Evolutionary conservation across 2,329 filamentous ascomycete species (phyloP).

Genomic region (Fusarium humuli): DNA sequence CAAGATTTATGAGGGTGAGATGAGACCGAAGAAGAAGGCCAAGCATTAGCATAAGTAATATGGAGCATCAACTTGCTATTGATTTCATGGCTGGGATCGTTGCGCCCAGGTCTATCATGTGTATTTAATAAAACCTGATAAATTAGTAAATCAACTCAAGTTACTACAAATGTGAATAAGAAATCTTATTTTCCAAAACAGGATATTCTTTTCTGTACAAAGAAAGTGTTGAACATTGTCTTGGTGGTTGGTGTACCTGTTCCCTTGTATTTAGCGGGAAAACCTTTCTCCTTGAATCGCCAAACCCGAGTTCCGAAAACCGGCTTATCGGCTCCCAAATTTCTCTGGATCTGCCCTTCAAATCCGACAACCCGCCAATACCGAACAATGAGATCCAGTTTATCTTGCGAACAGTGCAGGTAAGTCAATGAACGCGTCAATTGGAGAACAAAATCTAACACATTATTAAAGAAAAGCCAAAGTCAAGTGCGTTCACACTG

Average conservation of each 20-base stretch:
- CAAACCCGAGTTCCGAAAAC: constrained; percentile 21
- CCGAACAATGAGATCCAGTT: constrained; percentile 49
- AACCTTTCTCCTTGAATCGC: neutral
- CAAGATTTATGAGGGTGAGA: constrained; percentile 16
- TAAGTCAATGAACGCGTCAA: neutral
- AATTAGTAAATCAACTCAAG: neutral
- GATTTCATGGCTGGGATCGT: too few relatives aligned
- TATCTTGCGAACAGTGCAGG: constrained; percentile 53
- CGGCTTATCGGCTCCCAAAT: constrained; percentile 3
- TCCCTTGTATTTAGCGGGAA: neutral
- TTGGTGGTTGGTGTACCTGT: neutral
- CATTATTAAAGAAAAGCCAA: constrained; percentile 47
- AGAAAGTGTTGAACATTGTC: neutral
- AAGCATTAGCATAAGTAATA: constrained; percentile 9
- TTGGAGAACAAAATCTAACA: accelerated
- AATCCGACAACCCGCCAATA: constrained; percentile 29
- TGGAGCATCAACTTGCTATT: too few relatives aligned
- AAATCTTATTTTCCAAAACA: too few relatives aligned
- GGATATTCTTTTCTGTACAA: neutral
- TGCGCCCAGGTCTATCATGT: neutral
- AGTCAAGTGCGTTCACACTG: constrained; percentile 51
- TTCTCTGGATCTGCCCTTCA: neutral
- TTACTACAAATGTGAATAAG: neutral
- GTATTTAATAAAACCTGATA: neutral
- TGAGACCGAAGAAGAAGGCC: constrained; percentile 24